Evolutionary conservation across 768 basidiomycete genomes (phyloP).

Genomic region (Glaciozyma martinii): DNA sequence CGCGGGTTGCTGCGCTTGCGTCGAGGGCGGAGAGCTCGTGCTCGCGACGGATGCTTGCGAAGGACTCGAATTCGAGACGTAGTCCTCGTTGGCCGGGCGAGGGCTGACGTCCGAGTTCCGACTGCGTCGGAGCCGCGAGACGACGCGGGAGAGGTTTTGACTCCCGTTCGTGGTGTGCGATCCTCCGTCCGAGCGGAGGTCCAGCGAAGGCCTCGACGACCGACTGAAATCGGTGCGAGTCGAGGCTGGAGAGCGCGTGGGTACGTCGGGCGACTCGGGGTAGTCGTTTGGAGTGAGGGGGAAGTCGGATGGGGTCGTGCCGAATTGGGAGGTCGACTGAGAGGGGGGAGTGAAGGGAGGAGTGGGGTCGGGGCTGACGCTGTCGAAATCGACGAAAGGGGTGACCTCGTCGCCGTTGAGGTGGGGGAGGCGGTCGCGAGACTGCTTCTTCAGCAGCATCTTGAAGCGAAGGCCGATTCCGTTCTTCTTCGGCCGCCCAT

Average conservation of each 20-base stretch:
- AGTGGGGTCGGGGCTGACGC: not conserved
- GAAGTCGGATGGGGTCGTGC: constrained; percentile 6
- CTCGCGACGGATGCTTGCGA: not conserved
- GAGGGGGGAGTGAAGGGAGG: constrained; percentile 19
- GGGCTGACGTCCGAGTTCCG: too few species aligned
- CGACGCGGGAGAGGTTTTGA: too few species aligned
- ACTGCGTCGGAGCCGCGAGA: too few species aligned
- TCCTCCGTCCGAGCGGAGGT: too few species aligned
- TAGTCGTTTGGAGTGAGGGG: constrained; percentile 7
- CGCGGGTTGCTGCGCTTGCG: not conserved
- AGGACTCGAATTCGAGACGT: not conserved
- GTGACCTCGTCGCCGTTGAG: constrained; percentile 32
- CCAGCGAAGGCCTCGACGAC: too few species aligned
- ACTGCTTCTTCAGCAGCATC: constrained; percentile 22
- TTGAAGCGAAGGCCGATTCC: constrained; percentile 25
- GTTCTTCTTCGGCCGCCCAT: constrained; percentile 4
- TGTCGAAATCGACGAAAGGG: constrained; percentile 17
- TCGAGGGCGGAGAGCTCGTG: not conserved
- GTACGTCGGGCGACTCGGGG: not conserved
- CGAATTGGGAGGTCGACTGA: constrained; percentile 9
- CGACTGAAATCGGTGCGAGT: too few species aligned
- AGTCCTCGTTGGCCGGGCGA: too few species aligned
- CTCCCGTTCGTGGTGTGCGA: too few species aligned
- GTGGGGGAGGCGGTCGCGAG: constrained; percentile 17
- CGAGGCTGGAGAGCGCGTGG: too few species aligned